Evolutionary conservation across 495 filamentous ascomycete species (phyloP).

Genomic region (Penicillium cinerascens): DNA sequence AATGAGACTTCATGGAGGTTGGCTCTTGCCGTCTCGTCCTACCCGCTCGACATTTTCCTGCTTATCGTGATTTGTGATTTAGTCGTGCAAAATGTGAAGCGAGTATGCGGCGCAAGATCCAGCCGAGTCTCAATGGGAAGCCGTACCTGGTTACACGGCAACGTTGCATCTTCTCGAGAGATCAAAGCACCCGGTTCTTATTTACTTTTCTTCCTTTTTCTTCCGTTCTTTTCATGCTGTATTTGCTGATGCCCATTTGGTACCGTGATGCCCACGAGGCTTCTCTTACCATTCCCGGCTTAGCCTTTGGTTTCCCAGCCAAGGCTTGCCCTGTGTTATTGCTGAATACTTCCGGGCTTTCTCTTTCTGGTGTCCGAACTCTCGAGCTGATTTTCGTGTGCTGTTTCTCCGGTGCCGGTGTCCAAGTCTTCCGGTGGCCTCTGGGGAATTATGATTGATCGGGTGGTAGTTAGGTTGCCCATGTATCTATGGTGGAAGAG

Average conservation of each 20-base stretch:
- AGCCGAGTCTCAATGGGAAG: no score
- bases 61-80: conserved; percentile 9
- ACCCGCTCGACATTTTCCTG: conserved; percentile 2
- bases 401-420: conserved; percentile 4
- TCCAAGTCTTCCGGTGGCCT: neutral
- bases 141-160: conserved; percentile 10
- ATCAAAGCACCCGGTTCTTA: conserved; percentile 11
- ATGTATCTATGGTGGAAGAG: conserved; percentile 7
- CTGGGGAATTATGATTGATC: conserved; percentile 7
- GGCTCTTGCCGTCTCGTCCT: neutral
- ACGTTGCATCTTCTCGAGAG: conserved; percentile 12
- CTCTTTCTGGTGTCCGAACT: conserved; percentile 5
- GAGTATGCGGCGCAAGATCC: conserved; percentile 4
- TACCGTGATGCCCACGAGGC: conserved; percentile 13
- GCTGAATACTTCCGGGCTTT: conserved; percentile 5
- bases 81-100: conserved; percentile 12
- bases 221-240: conserved; percentile 7
- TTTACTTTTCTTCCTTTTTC: conserved; percentile 3
- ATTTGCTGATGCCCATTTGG: conserved; percentile 18
- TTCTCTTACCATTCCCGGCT: conserved; percentile 7
- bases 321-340: conserved; percentile 10
- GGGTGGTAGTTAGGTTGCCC: conserved; percentile 8
- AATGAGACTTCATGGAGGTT: neutral
- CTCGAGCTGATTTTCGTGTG: conserved; percentile 6
- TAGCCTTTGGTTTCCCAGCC: conserved; percentile 13